Conservation (phyloP, 352 stramenopile genomes). For the Pythium plurisporium region DNA sequence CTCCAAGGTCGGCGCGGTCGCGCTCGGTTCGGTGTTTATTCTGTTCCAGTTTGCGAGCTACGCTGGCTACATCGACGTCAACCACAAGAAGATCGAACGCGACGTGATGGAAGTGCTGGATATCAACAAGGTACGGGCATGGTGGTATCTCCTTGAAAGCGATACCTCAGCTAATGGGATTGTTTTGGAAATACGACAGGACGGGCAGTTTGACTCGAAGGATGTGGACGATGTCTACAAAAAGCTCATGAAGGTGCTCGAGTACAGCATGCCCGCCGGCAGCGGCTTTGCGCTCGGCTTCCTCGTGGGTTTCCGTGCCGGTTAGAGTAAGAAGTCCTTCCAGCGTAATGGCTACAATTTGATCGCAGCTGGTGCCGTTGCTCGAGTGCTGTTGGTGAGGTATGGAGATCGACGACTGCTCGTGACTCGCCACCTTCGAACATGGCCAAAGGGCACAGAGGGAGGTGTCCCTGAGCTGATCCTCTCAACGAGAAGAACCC, state of each 20-base stretch:
- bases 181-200: constrained; percentile 24
- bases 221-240: constrained; percentile 78
- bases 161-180: neutral
- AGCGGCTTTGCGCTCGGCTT: constrained; percentile 76
- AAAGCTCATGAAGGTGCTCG: constrained; percentile 67
- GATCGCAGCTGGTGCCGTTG: no score
- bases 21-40: constrained; percentile 84
- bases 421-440: no score
- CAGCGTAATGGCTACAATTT: no score
- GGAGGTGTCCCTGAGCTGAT: no score
- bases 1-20: constrained; percentile 84
- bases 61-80: constrained; percentile 87
- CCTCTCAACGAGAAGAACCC: no score
- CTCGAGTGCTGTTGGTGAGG: no score
- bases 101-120: constrained; percentile 72
- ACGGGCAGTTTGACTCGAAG: constrained; percentile 68
- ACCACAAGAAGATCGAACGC: constrained; percentile 89
- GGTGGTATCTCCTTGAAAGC: neutral
- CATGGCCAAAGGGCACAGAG: no score
- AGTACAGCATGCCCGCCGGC: constrained; percentile 72
- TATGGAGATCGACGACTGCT: no score
- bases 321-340: no score
- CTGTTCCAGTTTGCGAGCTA: constrained; percentile 86
- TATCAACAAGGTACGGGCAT: constrained; percentile 58
- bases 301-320: constrained; percentile 68